These are phyloP conservation scores for Colletotrichum caudatum DNA, from an alignment of 2,329 filamentous ascomycete species.

Conservation along the genomic window DNA sequence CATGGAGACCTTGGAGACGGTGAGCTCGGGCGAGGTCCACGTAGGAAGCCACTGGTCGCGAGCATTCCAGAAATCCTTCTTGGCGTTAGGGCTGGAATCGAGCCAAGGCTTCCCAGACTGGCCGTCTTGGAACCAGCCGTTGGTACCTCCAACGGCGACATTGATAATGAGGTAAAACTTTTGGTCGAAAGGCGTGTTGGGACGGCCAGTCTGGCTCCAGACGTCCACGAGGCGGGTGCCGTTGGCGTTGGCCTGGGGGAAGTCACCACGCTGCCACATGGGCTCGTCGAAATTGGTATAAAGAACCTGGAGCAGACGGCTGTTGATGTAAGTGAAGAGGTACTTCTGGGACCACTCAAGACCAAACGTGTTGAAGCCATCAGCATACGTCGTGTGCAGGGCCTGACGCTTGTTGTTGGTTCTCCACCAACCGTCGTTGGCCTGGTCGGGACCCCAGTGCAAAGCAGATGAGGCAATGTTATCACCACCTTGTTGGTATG, in stretches of 20 bases:
- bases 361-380: slow-evolving; percentile 80
- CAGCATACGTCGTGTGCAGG: slow-evolving; percentile 79
- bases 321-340: slow-evolving; percentile 88
- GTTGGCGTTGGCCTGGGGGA: slow-evolving; percentile 73
- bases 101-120: slow-evolving; percentile 82
- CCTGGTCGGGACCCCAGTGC: slow-evolving; percentile 82
- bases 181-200: slow-evolving; percentile 80
- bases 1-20: slow-evolving; percentile 78
- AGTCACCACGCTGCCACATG: slow-evolving; percentile 77
- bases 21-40: slow-evolving; percentile 76
- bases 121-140: slow-evolving; percentile 86
- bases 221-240: slow-evolving; percentile 73
- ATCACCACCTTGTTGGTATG: slow-evolving; percentile 81
- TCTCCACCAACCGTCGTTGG: slow-evolving; percentile 84
- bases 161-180: slow-evolving; percentile 82
- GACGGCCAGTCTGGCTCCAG: slow-evolving; percentile 71
- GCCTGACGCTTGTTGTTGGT: slow-evolving; percentile 83
- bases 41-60: slow-evolving; percentile 75
- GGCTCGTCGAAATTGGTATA: slow-evolving; percentile 79
- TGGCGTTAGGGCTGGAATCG: slow-evolving; percentile 73
- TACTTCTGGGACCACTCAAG: slow-evolving; percentile 92
- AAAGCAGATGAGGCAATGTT: slow-evolving; percentile 83
- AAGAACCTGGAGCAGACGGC: slow-evolving; percentile 81
- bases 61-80: slow-evolving; percentile 81
- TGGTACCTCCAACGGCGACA: slow-evolving; percentile 80